Conservation (phyloP, 495 filamentous ascomycete genomes). For the Xylaria castorea region DNA sequence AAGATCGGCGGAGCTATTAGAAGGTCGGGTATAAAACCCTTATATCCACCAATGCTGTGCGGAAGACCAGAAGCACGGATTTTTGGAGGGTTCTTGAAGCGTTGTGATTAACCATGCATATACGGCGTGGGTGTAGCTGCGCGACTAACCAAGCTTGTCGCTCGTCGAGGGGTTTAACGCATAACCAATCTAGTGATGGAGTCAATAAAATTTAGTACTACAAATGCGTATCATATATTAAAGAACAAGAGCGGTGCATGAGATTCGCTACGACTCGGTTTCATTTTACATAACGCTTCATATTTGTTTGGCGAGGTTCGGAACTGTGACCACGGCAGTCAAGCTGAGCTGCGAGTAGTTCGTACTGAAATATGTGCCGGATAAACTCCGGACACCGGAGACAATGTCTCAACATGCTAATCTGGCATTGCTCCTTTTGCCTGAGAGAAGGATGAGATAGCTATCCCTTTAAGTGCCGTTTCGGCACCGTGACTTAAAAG, state of each 20-base stretch:
- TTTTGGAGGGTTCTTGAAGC: neutral
- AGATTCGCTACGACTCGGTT: neutral
- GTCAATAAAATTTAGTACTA: neutral
- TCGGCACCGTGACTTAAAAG: no score
- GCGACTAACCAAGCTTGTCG: neutral
- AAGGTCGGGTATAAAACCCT: conserved; percentile 11
- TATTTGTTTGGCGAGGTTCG: neutral
- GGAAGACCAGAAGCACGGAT: neutral
- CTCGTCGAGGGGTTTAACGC: conserved; percentile 1
- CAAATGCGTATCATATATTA: neutral
- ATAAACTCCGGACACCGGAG: neutral
- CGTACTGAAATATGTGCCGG: neutral
- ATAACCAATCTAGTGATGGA: neutral
- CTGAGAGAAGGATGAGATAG: neutral
- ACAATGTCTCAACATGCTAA: neutral
- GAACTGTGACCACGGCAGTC: neutral
- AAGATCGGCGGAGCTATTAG: neutral
- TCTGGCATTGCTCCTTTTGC: neutral
- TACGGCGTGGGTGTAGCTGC: neutral
- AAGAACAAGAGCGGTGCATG: neutral
- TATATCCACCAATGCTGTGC: conserved; percentile 6
- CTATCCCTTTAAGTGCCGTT: no score
- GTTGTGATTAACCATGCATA: conserved; percentile 19
- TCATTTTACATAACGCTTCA: neutral
- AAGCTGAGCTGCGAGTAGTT: neutral